Conservation (phyloP, 768 basidiomycete genomes). For the Podaxis carcinomalis region DNA sequence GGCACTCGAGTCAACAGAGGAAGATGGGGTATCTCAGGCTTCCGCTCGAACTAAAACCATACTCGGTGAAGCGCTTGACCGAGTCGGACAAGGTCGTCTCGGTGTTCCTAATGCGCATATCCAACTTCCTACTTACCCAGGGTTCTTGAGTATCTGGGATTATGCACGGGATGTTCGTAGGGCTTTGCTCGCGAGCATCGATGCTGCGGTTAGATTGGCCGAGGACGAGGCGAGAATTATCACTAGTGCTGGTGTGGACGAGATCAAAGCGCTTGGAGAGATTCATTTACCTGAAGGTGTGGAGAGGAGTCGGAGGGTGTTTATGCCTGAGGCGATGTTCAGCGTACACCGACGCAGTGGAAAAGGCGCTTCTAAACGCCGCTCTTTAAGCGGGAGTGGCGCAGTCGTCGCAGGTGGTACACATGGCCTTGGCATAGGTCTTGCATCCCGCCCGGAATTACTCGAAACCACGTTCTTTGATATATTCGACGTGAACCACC, state of each 20-base stretch:
- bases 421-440: slow-evolving; percentile 77
- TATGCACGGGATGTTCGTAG: slow-evolving; percentile 79
- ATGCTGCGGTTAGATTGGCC: slow-evolving; percentile 71
- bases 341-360: slow-evolving; percentile 44
- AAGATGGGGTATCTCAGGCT: slow-evolving; percentile 56
- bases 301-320: slow-evolving; percentile 76
- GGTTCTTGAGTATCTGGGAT: slow-evolving; percentile 78
- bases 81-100: slow-evolving; percentile 71
- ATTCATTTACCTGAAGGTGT: slow-evolving; percentile 76
- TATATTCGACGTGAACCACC: slow-evolving; percentile 81
- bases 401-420: slow-evolving; percentile 73
- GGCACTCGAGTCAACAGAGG: slow-evolving; percentile 74
- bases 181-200: slow-evolving; percentile 75
- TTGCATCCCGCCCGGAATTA: slow-evolving; percentile 74
- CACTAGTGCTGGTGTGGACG: slow-evolving; percentile 61
- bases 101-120: slow-evolving; percentile 45
- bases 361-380: slow-evolving; percentile 32
- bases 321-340: slow-evolving; percentile 99
- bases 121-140: slow-evolving; percentile 76
- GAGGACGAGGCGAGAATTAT: slow-evolving; percentile 79
- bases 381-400: slow-evolving; percentile 35
- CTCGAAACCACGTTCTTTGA: slow-evolving; percentile 79
- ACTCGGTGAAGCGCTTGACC: slow-evolving; percentile 66
- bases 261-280: slow-evolving; percentile 68
- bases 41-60: slow-evolving; percentile 50